Base-by-base conservation (phyloP, 2,329 filamentous ascomycete species). In the Fusarium foetens region DNA sequence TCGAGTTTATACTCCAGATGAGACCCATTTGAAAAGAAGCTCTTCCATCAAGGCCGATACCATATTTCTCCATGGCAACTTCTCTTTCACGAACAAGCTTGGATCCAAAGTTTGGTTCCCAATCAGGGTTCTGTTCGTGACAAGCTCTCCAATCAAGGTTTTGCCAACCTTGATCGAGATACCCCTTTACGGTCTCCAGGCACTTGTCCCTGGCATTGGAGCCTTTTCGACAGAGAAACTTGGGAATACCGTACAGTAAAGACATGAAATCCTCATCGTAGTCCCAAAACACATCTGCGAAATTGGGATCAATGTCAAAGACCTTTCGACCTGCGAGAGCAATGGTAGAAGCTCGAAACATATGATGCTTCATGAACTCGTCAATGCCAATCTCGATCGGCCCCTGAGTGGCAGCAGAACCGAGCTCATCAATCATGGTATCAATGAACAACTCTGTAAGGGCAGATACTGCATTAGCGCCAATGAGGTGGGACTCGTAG, bases 1-100 rank as follows among this genome's bases (percentile, higher is more conserved):
- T 75, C 0, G 73, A 75, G 39, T 75, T 75, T n/a, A 75, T 75
- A 6, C 73, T 75, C 73, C 73, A 75, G 27, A 75, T 75, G 7
- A 75, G 66, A 9, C 73, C 73, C 71, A 75, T 74, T 5, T 75
- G 73, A 29, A 75, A 75, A 10, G 73, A 73, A 2, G 73, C 71
- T 5, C 73, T 68, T 6, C 73, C 73, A 14, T 74, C 73, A 10
- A 75, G 46, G 4, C 73, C 65, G 11, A 75, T 72, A 1, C 73
- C 73, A 31, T 72, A 75, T 29, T 75, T 75, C 25, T 71, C 66
- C 63, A 75, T 75, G 41, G 73, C 71, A 41, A 64, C 35, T 9
- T 75, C 73, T 59, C 73, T 60, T 43, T 75, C 73, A 19, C 73
- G 73, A 33, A 75, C 73, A 53, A 75, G 57, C 45, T 71, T 75